Conservation (phyloP, 2,329 filamentous ascomycete species). For the Colletotrichum eleusines region DNA sequence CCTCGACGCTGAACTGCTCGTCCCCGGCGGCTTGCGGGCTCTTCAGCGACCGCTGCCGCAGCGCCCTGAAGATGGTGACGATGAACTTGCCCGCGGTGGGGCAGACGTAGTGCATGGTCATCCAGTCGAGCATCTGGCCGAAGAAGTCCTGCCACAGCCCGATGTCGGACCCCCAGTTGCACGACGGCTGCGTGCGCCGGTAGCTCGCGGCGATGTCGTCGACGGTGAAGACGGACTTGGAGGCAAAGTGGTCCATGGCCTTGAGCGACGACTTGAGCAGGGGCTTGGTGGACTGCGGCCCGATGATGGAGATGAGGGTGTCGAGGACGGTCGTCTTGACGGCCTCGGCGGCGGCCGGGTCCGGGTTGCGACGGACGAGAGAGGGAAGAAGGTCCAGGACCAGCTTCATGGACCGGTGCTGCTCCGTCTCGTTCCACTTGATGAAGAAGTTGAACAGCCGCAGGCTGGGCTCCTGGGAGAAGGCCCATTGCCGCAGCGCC, state of each 20-base stretch:
- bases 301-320: constrained; percentile 69
- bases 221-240: constrained; percentile 68
- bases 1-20: constrained; percentile 52
- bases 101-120: constrained; percentile 68
- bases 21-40: constrained; percentile 36
- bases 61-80: constrained; percentile 65
- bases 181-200: constrained; percentile 46
- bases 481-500: constrained; percentile 62
- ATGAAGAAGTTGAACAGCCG: constrained; percentile 72
- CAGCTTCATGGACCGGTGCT: constrained; percentile 72
- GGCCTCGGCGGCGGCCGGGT: constrained; percentile 50
- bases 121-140: constrained; percentile 65
- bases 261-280: constrained; percentile 78
- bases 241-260: constrained; percentile 73
- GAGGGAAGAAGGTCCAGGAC: constrained; percentile 69
- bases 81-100: constrained; percentile 72
- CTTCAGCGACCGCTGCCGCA: constrained; percentile 52
- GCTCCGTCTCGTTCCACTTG: constrained; percentile 76
- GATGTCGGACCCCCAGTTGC: constrained; percentile 45
- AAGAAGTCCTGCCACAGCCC: constrained; percentile 64
- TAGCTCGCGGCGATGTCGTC: constrained; percentile 61
- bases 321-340: constrained; percentile 62
- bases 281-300: constrained; percentile 70
- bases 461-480: constrained; percentile 60
- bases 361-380: constrained; percentile 64